Evolutionary conservation across 352 stramenopile species (phyloP).

Genomic region (Globisporangium canariense): DNA sequence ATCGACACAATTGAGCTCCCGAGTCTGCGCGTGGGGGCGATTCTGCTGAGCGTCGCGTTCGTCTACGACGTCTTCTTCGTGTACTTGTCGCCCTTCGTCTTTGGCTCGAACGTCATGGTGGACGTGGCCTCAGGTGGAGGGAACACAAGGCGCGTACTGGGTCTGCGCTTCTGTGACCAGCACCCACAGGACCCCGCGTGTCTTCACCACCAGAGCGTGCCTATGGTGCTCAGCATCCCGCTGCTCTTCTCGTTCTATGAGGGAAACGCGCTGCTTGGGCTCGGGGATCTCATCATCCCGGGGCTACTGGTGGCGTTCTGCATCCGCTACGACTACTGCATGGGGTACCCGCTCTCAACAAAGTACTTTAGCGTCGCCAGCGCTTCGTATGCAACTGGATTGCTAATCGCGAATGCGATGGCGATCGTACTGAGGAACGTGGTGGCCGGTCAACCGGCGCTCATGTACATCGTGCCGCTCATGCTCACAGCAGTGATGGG

Average conservation of each 20-base stretch:
- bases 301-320: slow-evolving; percentile 93
- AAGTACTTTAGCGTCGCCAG: slow-evolving; percentile 75
- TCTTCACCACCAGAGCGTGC: slow-evolving; percentile 88
- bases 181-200: slow-evolving; percentile 48
- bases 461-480: slow-evolving; percentile 94
- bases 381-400: slow-evolving; percentile 84
- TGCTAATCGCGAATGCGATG: slow-evolving; percentile 91
- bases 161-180: slow-evolving; percentile 63
- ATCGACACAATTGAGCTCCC: slow-evolving; percentile 90
- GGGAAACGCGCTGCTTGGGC: slow-evolving; percentile 89
- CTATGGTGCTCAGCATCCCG: slow-evolving; percentile 87
- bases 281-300: slow-evolving; percentile 96
- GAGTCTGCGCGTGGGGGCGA: slow-evolving; percentile 85
- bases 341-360: slow-evolving; percentile 39
- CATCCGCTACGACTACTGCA: slow-evolving; percentile 89
- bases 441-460: slow-evolving; percentile 87
- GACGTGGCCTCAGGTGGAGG: slow-evolving; percentile 89
- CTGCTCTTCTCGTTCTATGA: slow-evolving; percentile 67
- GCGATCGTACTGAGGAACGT: slow-evolving; percentile 89
- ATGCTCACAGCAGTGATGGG: slow-evolving; percentile 71
- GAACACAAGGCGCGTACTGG: slow-evolving; percentile 47
- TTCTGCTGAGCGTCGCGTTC: slow-evolving; percentile 90
- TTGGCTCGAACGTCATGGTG: slow-evolving; percentile 91
- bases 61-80: slow-evolving; percentile 97
- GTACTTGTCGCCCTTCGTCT: slow-evolving; percentile 91